Conservation (phyloP, 2,329 filamentous ascomycete genomes). For the Teratosphaeria destructans region DNA sequence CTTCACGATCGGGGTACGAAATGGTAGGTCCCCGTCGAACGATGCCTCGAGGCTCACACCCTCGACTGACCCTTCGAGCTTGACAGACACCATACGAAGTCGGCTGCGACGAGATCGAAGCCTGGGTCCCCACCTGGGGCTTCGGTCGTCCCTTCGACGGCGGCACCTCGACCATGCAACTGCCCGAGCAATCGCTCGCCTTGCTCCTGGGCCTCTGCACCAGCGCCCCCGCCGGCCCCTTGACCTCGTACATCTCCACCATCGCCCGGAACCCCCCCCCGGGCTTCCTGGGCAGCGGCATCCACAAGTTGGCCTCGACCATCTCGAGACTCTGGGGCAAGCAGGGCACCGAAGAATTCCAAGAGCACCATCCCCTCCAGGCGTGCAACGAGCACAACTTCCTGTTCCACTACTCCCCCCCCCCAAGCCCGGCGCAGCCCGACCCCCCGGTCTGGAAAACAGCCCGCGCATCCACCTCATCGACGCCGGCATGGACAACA, state of each 20-base stretch:
- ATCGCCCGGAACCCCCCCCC: slow-evolving; percentile 23
- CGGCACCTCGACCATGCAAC: slow-evolving; percentile 22
- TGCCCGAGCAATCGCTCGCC: slow-evolving; percentile 26
- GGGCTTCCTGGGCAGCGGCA: slow-evolving; percentile 21
- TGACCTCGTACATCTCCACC: slow-evolving; percentile 24
- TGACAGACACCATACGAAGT: slow-evolving; percentile 24
- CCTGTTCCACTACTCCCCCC: slow-evolving; percentile 21
- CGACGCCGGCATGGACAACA: slow-evolving; percentile 28
- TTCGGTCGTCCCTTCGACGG: slow-evolving; percentile 26
- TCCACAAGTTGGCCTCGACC: slow-evolving; percentile 17
- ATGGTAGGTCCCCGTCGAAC: slow-evolving; percentile 10
- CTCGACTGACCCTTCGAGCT: not conserved
- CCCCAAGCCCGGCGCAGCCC: slow-evolving; percentile 9
- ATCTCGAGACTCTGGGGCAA: slow-evolving; percentile 24
- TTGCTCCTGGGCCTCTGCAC: slow-evolving; percentile 24
- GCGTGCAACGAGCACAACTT: slow-evolving; percentile 27
- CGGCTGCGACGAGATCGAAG: slow-evolving; percentile 27
- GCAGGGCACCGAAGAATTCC: slow-evolving; percentile 24
- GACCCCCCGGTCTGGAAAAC: slow-evolving; percentile 23
- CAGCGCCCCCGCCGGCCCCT: slow-evolving; percentile 24
- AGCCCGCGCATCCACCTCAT: slow-evolving; percentile 27
- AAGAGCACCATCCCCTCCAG: slow-evolving; percentile 26
- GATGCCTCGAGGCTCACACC: not conserved
- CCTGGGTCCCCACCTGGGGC: slow-evolving; percentile 27
- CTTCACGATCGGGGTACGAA: not conserved